Percentiles rank a stretch among this genome's conserved stretches.
phyloP scores from a whole-genome alignment of 208 protist species.

The Leishmania martiniquensis region DNA sequence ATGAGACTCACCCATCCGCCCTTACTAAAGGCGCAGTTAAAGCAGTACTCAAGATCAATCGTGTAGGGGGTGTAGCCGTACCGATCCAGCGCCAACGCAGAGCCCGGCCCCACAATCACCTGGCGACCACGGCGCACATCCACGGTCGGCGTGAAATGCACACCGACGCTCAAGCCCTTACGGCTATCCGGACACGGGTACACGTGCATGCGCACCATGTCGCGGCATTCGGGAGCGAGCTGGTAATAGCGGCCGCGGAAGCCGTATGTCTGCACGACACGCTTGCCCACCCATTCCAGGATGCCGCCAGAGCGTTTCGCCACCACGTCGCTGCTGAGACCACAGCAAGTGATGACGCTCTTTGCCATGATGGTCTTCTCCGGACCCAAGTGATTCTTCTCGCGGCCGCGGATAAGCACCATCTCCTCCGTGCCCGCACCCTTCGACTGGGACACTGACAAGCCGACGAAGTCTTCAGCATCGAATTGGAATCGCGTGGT shows the following conservation, averaged over 20 bases:
- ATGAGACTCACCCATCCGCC: conserved; percentile 72
- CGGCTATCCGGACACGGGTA: conserved; percentile 69
- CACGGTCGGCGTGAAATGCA: conserved; percentile 88
- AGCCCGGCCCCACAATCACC: conserved; percentile 86
- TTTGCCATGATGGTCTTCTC: conserved; percentile 70
- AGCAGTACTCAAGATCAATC: conserved; percentile 74
- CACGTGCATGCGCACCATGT: conserved; percentile 75
- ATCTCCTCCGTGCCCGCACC: conserved; percentile 40
- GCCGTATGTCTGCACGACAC: conserved; percentile 71
- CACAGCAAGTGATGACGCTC: conserved; percentile 87
- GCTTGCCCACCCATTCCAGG: conserved; percentile 50
- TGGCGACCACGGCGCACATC: conserved; percentile 72
- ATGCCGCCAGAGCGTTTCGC: conserved; percentile 59
- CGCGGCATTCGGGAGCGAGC: conserved; percentile 51
- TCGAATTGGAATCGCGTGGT: conserved; percentile 66
- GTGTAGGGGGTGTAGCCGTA: conserved; percentile 88
- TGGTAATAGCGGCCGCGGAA: conserved; percentile 89
- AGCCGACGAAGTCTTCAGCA: conserved; percentile 76
- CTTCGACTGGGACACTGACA: conserved; percentile 36
- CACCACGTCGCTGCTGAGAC: conserved; percentile 78
- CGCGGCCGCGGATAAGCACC: conserved; percentile 80
- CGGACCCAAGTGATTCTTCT: conserved; percentile 71
- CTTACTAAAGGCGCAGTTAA: conserved; percentile 67
- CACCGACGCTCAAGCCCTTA: conserved; percentile 74
- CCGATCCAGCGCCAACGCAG: conserved; percentile 66